Evolutionary conservation across 352 stramenopile genomes (phyloP).

Genomic region (Saprolegnia diclina): DNA sequence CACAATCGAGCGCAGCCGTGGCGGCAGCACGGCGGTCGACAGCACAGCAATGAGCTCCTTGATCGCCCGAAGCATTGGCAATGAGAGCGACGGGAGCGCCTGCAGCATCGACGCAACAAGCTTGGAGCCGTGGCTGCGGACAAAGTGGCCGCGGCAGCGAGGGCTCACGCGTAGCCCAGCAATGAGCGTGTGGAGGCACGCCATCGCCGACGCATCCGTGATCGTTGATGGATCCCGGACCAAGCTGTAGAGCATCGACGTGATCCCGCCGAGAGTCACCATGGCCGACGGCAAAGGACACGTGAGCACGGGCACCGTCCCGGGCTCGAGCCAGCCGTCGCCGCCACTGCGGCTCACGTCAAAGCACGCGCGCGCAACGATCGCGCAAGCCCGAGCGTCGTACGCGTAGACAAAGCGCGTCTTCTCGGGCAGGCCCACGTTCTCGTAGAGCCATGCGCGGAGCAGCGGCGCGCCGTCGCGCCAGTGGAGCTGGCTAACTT

Average conservation of each 20-base stretch:
- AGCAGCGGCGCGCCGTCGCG: constrained; percentile 34
- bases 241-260: constrained; percentile 63
- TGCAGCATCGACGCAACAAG: constrained; percentile 72
- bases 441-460: constrained; percentile 51
- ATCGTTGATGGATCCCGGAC: constrained; percentile 65
- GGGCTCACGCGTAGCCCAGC: constrained; percentile 47
- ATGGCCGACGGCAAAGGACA: constrained; percentile 60
- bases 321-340: constrained; percentile 59
- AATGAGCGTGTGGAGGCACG: constrained; percentile 47
- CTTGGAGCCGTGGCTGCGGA: constrained; percentile 58
- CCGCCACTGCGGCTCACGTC: constrained; percentile 74
- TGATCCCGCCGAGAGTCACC: constrained; percentile 58
- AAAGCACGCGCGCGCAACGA: constrained; percentile 46
- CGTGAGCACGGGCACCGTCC: constrained; percentile 56
- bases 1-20: constrained; percentile 39
- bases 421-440: constrained; percentile 55
- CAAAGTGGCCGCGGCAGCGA: constrained; percentile 65
- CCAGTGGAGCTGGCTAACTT: constrained; percentile 71
- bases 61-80: constrained; percentile 52
- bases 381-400: constrained; percentile 64
- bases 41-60: constrained; percentile 57
- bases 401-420: constrained; percentile 78
- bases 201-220: constrained; percentile 56
- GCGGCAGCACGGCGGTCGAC: constrained; percentile 34
- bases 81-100: constrained; percentile 64